phyloP scores from a whole-genome alignment of 2,329 filamentous ascomycete genomes.

The Orbilia blumenaviensis region DNA sequence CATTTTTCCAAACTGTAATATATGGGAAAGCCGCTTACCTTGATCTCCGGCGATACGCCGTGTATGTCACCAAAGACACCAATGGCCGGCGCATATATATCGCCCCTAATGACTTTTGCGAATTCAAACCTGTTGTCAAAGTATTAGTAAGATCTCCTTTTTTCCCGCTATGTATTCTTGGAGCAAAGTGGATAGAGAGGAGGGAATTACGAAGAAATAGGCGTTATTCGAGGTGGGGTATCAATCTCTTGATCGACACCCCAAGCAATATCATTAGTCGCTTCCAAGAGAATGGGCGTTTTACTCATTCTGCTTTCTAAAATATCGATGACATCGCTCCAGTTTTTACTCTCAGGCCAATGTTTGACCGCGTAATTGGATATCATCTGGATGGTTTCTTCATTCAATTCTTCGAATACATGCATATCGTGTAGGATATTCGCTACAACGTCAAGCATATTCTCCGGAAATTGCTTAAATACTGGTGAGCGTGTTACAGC shows the following conservation, averaged over 20 bases:
- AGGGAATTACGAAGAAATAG: not conserved
- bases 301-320: slow-evolving; percentile 13
- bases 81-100: not conserved
- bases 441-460: not conserved
- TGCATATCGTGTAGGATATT: not conserved
- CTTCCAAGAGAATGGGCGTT: not conserved
- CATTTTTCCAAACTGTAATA: no score
- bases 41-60: not conserved
- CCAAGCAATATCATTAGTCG: not conserved
- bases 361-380: not conserved
- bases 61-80: not conserved
- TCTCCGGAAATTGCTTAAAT: slow-evolving; percentile 6
- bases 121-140: not conserved
- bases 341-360: slow-evolving; percentile 33
- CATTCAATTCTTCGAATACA: not conserved
- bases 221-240: not conserved
- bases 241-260: not conserved
- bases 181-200: not conserved
- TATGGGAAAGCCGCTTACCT: not conserved
- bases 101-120: not conserved
- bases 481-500: slow-evolving; percentile 15
- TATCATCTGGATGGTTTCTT: not conserved
- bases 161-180: not conserved
- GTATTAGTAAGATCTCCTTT: not conserved
- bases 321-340: slow-evolving; percentile 27